A percentile compares a stretch with the other conserved stretches of the same genome.
Evolutionary conservation across 148 eudicot species (phyloP).

Genomic region (Cornus florida): DNA sequence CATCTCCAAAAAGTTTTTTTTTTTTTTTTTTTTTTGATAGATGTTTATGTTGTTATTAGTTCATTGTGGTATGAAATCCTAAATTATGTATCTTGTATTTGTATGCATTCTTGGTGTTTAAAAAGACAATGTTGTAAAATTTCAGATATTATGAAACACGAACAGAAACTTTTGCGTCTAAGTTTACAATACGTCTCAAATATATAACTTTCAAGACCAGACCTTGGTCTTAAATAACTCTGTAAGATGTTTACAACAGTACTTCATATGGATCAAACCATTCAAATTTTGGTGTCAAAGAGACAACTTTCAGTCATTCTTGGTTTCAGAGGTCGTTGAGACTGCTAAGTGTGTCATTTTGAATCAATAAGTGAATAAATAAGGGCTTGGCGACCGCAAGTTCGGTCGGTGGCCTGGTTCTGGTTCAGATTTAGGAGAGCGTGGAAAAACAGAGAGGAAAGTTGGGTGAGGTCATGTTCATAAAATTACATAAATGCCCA

Average conservation of each 20-base stretch:
- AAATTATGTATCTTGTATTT: neutral
- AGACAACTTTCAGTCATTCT: neutral
- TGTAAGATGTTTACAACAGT: neutral
- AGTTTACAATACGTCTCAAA: neutral
- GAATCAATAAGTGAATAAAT: neutral
- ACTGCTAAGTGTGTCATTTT: neutral
- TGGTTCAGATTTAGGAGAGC: too few species aligned
- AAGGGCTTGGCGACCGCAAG: neutral
- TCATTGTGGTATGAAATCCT: too few species aligned
- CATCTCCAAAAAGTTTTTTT: too few species aligned
- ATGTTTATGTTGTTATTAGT: neutral
- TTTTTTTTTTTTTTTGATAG: too few species aligned
- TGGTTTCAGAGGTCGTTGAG: neutral
- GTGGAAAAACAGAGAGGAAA: too few species aligned
- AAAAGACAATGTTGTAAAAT: neutral
- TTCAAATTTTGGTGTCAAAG: neutral
- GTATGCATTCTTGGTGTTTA: neutral
- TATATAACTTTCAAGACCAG: neutral
- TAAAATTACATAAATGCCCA: too few species aligned
- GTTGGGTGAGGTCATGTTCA: too few species aligned
- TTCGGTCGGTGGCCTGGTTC: too few species aligned
- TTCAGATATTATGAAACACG: neutral
- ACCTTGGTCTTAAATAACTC: neutral
- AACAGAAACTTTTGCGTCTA: neutral
- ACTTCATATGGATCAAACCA: too few species aligned